A percentile compares a stretch with the other conserved stretches of the same genome.
These are phyloP conservation scores for Cyclotella atomus DNA, from an alignment of 108 stramenopile species.

Conservation along the genomic window DNA sequence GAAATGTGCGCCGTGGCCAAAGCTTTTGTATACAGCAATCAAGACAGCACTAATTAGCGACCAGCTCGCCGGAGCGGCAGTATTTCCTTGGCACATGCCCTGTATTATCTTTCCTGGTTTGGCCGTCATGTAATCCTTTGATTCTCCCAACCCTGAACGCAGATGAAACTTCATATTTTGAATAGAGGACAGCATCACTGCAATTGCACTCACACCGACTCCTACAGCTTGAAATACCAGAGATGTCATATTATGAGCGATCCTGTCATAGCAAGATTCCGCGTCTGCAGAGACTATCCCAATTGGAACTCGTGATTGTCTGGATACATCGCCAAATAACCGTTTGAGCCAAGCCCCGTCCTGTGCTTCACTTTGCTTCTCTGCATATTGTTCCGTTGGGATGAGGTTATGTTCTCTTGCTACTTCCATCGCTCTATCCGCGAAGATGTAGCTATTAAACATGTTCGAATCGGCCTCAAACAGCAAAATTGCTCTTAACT, in stretches of 20 bases:
- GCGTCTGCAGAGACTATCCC: not conserved
- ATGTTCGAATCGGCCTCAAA: slow-evolving; percentile 24
- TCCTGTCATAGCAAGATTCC: not conserved
- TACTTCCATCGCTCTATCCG: not conserved
- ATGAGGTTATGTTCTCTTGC: slow-evolving; percentile 7
- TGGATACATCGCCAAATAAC: slow-evolving; percentile 2
- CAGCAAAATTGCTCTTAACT: slow-evolving; percentile 14
- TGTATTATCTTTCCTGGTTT: slow-evolving; percentile 1
- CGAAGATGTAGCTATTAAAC: slow-evolving; percentile 2
- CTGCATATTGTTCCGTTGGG: not conserved
- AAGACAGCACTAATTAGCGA: not conserved
- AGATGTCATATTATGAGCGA: not conserved
- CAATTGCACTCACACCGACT: not conserved
- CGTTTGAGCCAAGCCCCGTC: slow-evolving; percentile 7
- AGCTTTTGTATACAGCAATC: not conserved
- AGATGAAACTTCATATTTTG: slow-evolving; percentile 16
- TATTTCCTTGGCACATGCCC: slow-evolving; percentile 19
- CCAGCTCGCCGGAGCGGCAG: not conserved
- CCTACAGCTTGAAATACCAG: slow-evolving; percentile 2
- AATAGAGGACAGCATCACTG: not conserved
- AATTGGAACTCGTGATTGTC: not conserved
- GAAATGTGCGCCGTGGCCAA: not conserved
- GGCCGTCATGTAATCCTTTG: not conserved
- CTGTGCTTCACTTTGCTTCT: slow-evolving; percentile 7
- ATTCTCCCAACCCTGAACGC: slow-evolving; percentile 8